These are phyloP conservation scores for Leccinum ponderosum DNA, from an alignment of 1,284 basidiomycete species.

Conservation along the genomic window DNA sequence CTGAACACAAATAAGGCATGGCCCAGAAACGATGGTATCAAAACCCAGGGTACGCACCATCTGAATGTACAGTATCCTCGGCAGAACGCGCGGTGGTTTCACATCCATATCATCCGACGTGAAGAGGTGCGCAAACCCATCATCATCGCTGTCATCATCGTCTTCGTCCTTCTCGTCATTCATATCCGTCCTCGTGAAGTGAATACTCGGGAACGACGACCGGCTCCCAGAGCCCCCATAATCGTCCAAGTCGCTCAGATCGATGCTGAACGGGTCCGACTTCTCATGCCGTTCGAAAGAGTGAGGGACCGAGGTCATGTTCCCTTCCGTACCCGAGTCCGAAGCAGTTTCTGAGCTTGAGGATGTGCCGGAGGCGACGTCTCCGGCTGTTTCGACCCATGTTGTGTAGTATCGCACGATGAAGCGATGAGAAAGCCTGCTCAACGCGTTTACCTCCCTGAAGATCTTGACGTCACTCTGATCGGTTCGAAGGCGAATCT, in stretches of 20 bases:
- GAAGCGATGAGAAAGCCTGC: conserved; percentile 84
- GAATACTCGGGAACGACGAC: conserved; percentile 77
- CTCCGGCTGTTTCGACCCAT: conserved; percentile 73
- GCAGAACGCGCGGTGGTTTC: conserved; percentile 43
- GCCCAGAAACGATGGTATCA: neutral
- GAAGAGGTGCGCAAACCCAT: conserved; percentile 41
- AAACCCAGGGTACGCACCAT: conserved; percentile 50
- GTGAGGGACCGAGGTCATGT: conserved; percentile 54
- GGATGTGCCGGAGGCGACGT: conserved; percentile 44
- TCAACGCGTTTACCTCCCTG: conserved; percentile 89
- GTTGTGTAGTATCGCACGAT: conserved; percentile 91
- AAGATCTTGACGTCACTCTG: conserved; percentile 88
- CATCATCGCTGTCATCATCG: conserved; percentile 39
- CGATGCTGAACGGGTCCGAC: conserved; percentile 55
- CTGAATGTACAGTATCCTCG: conserved; percentile 83
- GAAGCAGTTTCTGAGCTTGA: conserved; percentile 45
- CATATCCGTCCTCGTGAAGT: conserved; percentile 53
- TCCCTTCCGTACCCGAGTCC: conserved; percentile 43
- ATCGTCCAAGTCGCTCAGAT: conserved; percentile 61
- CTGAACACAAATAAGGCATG: conserved; percentile 36
- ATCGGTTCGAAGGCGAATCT: conserved; percentile 78
- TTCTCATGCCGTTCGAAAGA: conserved; percentile 34
- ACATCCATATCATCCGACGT: conserved; percentile 25
- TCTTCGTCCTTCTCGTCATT: conserved; percentile 44
- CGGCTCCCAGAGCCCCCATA: conserved; percentile 48